Evolutionary conservation across 257 asterid species (phyloP).

Genomic region (Paulownia fortunei): DNA sequence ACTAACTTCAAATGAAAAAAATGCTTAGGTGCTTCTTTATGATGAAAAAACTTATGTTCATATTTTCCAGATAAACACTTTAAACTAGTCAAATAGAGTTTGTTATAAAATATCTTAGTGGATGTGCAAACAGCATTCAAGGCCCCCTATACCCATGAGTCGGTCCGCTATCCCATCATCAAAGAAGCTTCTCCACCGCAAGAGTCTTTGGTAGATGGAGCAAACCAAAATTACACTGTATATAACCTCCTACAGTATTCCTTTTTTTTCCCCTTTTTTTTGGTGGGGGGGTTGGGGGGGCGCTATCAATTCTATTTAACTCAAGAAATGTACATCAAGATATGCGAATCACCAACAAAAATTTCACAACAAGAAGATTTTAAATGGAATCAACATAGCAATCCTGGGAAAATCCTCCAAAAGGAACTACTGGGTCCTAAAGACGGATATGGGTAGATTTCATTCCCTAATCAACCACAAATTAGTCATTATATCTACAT

Average conservation of each 20-base stretch:
- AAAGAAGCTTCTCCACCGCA: background rate
- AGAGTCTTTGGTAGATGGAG: background rate
- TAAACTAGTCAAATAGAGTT: background rate
- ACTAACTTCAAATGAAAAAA: background rate
- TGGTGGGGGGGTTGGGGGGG: background rate
- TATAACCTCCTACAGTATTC: background rate
- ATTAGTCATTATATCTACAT: background rate
- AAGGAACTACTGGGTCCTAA: background rate
- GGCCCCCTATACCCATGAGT: background rate
- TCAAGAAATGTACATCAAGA: background rate
- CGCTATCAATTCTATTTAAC: background rate
- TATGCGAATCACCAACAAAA: background rate
- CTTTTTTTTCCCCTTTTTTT: background rate
- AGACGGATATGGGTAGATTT: background rate
- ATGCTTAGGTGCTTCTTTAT: constrained; percentile 2
- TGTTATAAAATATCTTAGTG: background rate
- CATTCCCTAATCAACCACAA: background rate
- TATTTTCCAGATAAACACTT: background rate
- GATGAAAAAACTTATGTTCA: constrained; percentile 20
- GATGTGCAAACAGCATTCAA: background rate
- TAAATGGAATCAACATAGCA: background rate
- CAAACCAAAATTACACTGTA: background rate
- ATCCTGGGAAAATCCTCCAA: background rate
- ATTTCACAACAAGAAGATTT: background rate
- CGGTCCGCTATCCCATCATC: background rate